Conservation (phyloP, 177 flowering plant genomes). For the Vitis hybrid region DNA sequence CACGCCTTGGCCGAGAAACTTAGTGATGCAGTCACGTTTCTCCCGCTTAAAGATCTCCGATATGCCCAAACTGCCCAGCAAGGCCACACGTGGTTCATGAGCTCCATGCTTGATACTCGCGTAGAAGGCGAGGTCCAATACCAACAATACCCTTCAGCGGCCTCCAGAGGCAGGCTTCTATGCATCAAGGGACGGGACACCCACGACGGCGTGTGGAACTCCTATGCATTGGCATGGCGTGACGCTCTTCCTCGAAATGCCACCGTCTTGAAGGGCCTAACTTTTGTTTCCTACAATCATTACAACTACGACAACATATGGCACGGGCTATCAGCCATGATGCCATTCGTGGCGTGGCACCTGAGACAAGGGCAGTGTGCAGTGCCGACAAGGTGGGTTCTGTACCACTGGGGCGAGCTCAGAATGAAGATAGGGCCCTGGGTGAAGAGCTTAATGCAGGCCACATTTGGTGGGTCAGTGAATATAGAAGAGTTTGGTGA, state of each 20-base stretch:
- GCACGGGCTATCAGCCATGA: conserved; percentile 71
- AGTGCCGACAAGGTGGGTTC: conserved; percentile 56
- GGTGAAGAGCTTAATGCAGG: conserved; percentile 49
- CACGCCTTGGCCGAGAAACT: conserved; percentile 34
- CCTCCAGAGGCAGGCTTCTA: conserved; percentile 53
- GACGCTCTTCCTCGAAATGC: conserved; percentile 57
- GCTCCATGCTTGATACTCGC: conserved; percentile 55
- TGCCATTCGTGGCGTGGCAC: conserved; percentile 80
- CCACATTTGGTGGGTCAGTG: conserved; percentile 40
- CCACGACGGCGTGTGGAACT: conserved; percentile 70
- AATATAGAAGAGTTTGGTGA: conserved; percentile 37
- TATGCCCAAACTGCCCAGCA: conserved; percentile 30
- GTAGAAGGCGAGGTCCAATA: conserved; percentile 62
- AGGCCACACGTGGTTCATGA: conserved; percentile 81
- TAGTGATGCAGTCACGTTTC: conserved; percentile 53
- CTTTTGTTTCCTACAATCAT: conserved; percentile 70
- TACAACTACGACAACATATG: conserved; percentile 71
- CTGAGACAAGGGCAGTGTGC: conserved; percentile 32
- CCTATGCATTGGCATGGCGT: conserved; percentile 74
- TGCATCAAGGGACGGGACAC: conserved; percentile 64
- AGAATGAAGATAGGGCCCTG: conserved; percentile 54
- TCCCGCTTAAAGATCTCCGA: conserved; percentile 59
- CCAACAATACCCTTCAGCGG: conserved; percentile 60
- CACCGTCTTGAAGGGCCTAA: conserved; percentile 47
- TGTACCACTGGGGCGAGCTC: conserved; percentile 80